phyloP scores from a whole-genome alignment of 768 basidiomycete genomes.

The Suillus alpinus region DNA sequence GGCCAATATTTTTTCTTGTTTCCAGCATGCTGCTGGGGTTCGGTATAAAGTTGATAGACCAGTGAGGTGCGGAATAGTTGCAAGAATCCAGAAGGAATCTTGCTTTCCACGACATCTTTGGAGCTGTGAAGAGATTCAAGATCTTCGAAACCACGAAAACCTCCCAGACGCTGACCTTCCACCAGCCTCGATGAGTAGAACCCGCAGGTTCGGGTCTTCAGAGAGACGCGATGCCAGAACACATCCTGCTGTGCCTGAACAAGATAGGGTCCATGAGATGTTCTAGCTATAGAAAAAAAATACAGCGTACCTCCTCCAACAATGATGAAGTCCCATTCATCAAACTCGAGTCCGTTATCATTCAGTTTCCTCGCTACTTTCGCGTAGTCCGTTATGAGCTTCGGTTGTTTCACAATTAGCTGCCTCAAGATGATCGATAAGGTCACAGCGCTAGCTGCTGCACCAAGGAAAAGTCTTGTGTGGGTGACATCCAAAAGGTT shows the following conservation, averaged over 20 bases:
- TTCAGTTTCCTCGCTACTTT: conserved; percentile 9
- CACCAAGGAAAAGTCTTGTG: not conserved
- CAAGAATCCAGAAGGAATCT: conserved; percentile 43
- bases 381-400: conserved; percentile 11
- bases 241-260: conserved; percentile 41
- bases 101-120: conserved; percentile 36
- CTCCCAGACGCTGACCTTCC: conserved; percentile 41
- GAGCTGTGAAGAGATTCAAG: conserved; percentile 35
- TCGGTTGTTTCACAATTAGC: not conserved
- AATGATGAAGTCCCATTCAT: conserved; percentile 49
- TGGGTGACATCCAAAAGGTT: not conserved
- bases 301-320: conserved; percentile 48
- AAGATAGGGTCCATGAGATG: not conserved
- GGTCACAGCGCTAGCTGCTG: conserved; percentile 3
- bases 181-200: conserved; percentile 38
- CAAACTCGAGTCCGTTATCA: conserved; percentile 2
- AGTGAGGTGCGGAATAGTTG: conserved; percentile 43
- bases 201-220: conserved; percentile 32
- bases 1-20: conserved; percentile 58
- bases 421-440: conserved; percentile 8
- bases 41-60: conserved; percentile 55
- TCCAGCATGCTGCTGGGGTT: conserved; percentile 49
- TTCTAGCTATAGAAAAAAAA: no score
- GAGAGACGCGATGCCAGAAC: conserved; percentile 43
- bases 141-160: not conserved